Evolutionary conservation across 164 flowering plant species (phyloP).

Genomic region (Berberis thunbergii): DNA sequence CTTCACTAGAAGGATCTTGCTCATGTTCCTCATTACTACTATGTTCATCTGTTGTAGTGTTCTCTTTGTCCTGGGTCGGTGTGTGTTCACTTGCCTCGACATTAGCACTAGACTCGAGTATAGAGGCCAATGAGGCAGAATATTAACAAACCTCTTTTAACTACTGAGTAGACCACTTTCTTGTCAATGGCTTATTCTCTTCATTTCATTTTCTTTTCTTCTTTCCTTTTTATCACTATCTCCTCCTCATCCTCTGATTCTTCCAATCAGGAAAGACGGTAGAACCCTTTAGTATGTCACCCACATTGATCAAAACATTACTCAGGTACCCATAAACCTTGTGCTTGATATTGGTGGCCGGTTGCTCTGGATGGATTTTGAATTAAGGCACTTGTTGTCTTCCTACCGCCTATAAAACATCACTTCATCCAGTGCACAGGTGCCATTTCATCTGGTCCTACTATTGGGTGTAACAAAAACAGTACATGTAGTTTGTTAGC

Average conservation of each 20-base stretch:
- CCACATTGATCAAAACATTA: constrained; percentile 19
- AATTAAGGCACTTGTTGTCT: neutral
- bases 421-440: constrained; percentile 20
- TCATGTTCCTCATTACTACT: too few relatives aligned
- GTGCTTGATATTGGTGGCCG: constrained; percentile 28
- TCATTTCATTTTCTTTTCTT: too few relatives aligned
- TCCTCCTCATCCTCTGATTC: constrained; percentile 9
- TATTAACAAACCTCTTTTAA: too few relatives aligned
- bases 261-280: constrained; percentile 22
- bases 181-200: too few relatives aligned
- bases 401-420: constrained; percentile 11
- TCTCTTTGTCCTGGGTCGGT: too few relatives aligned
- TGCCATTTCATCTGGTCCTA: constrained; percentile 1
- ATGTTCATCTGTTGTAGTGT: too few relatives aligned
- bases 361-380: constrained; percentile 27
- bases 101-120: too few relatives aligned
- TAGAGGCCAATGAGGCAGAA: too few relatives aligned
- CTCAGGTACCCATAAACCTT: constrained; percentile 12
- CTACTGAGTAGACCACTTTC: too few relatives aligned
- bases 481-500: constrained; percentile 14
- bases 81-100: too few relatives aligned
- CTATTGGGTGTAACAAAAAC: neutral
- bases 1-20: too few relatives aligned
- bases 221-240: neutral
- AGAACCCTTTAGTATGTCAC: constrained; percentile 23